These are phyloP conservation scores for Candida pseudoglaebosa DNA, from an alignment of 805 yeast species.

Conservation along the genomic window DNA sequence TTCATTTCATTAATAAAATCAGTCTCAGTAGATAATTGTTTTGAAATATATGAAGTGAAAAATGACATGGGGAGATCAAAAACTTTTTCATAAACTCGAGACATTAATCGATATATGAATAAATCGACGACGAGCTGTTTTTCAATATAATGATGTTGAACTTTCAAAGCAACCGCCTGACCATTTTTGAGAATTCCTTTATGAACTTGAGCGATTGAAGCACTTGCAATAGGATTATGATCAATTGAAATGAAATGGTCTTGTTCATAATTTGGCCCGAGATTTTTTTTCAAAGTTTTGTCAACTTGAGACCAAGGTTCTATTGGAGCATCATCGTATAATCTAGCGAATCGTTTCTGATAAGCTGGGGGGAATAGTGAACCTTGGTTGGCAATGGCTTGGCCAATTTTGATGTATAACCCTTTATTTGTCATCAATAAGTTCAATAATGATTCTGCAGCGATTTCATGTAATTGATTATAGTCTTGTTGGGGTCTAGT, in stretches of 20 bases:
- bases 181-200: constrained; percentile 45
- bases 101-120: constrained; percentile 48
- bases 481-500: constrained; percentile 34
- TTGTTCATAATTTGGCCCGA: constrained; percentile 15
- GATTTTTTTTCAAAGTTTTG: constrained; percentile 21
- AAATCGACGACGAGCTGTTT: constrained; percentile 62
- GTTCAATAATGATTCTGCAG: constrained; percentile 39
- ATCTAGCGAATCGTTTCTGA: constrained; percentile 50
- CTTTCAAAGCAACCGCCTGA: constrained; percentile 57
- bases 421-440: constrained; percentile 34
- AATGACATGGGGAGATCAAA: constrained; percentile 63
- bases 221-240: constrained; percentile 65
- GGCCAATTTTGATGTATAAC: constrained; percentile 73
- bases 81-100: constrained; percentile 50
- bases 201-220: constrained; percentile 72
- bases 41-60: constrained; percentile 53
- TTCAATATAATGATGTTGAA: constrained; percentile 60
- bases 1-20: constrained; percentile 54
- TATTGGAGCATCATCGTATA: constrained; percentile 68
- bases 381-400: constrained; percentile 75
- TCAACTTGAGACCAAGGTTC: constrained; percentile 51
- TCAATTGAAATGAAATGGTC: constrained; percentile 44
- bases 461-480: constrained; percentile 55
- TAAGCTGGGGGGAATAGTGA: constrained; percentile 61
- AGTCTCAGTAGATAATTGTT: constrained; percentile 56